Evolutionary conservation across 805 yeast species (phyloP).

Genomic region (Geotrichum ghanense): DNA sequence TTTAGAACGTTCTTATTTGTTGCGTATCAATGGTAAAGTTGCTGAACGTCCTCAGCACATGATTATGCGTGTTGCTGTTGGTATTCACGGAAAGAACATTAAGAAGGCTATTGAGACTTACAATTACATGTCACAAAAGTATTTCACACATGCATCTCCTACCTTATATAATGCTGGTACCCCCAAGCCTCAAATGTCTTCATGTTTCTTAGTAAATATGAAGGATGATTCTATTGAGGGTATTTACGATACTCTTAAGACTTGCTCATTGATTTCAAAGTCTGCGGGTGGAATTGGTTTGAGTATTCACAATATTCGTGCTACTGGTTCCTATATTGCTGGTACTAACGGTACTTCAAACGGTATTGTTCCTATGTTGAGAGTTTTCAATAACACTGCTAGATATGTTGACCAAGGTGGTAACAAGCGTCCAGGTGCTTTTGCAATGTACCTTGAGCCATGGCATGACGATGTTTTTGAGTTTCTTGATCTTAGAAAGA

Average conservation of each 20-base stretch:
- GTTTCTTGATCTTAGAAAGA: constrained; percentile 75
- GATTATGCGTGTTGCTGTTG: constrained; percentile 84
- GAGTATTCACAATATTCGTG: constrained; percentile 77
- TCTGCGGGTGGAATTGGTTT: constrained; percentile 95
- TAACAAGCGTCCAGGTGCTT: constrained; percentile 95
- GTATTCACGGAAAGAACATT: constrained; percentile 68
- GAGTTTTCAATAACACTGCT: constrained; percentile 92
- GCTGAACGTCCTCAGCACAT: constrained; percentile 89
- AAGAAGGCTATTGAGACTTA: constrained; percentile 69
- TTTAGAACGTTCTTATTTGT: constrained; percentile 74
- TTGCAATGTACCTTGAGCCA: constrained; percentile 88
- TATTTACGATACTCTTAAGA: constrained; percentile 78
- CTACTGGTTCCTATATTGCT: constrained; percentile 77
- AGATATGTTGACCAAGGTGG: constrained; percentile 98
- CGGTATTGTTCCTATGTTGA: constrained; percentile 91
- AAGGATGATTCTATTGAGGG: constrained; percentile 94
- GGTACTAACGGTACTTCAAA: constrained; percentile 89
- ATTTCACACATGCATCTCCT: constrained; percentile 91
- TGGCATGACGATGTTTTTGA: constrained; percentile 94
- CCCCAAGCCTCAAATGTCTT: constrained; percentile 71
- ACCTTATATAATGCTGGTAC: constrained; percentile 92
- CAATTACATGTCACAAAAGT: constrained; percentile 73
- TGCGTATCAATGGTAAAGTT: constrained; percentile 50
- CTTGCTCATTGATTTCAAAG: constrained; percentile 83
- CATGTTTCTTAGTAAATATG: constrained; percentile 87